Percentiles rank a stretch among this genome's conserved stretches.
These are phyloP conservation scores for Paramecium biaurelia DNA, from an alignment of 73 alveolate genomes.

Conservation along the genomic window DNA sequence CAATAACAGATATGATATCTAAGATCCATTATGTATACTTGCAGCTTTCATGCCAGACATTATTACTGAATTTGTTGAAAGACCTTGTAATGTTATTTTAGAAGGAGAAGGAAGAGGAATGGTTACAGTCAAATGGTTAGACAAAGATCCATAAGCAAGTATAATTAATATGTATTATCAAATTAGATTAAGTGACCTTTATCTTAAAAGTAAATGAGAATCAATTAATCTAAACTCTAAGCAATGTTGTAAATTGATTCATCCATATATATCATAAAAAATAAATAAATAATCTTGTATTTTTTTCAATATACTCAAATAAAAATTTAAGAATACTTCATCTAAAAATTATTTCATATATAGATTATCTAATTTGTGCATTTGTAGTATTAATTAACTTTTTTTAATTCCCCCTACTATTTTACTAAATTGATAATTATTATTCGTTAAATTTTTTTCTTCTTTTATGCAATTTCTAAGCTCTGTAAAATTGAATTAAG, in stretches of 20 bases:
- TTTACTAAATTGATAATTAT: background rate
- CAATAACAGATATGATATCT: background rate
- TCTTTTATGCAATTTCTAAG: background rate
- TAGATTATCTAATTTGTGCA: too few species aligned
- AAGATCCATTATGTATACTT: slow-evolving; percentile 35
- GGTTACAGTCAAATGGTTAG: slow-evolving; percentile 23
- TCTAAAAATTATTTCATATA: too few species aligned
- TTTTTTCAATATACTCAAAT: too few species aligned
- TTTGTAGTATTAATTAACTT: too few species aligned
- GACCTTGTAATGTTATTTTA: slow-evolving; percentile 9
- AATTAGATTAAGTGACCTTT: background rate
- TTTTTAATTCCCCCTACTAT: background rate
- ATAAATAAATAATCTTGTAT: background rate
- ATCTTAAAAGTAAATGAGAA: background rate
- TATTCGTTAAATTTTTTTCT: background rate
- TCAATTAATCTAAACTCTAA: background rate
- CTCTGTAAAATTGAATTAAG: background rate
- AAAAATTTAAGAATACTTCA: too few species aligned
- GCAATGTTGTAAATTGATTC: background rate
- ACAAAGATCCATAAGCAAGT: background rate
- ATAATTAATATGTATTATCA: background rate
- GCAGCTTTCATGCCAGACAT: background rate
- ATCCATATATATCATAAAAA: background rate
- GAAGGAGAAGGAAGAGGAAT: slow-evolving; percentile 50
- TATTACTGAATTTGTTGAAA: slow-evolving; percentile 26